These are phyloP conservation scores for Trichaptum fuscoviolaceum DNA, from an alignment of 768 basidiomycete species.

Conservation along the genomic window DNA sequence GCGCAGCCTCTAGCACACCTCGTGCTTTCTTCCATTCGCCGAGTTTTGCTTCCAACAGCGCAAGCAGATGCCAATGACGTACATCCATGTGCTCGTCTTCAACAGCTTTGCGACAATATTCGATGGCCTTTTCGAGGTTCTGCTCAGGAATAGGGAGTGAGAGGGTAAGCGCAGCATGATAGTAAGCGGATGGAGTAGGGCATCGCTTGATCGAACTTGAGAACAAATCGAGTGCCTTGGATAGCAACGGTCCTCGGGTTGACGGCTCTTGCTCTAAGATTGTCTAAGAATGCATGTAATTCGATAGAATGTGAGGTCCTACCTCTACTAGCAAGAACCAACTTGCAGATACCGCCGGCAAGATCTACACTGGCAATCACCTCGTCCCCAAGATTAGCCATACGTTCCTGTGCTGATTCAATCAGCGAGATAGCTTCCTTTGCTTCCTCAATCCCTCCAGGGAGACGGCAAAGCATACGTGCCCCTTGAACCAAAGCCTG, in stretches of 20 bases:
- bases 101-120: slow-evolving; percentile 64
- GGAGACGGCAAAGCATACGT: slow-evolving; percentile 62
- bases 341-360: slow-evolving; percentile 70
- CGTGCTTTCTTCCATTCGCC: slow-evolving; percentile 78
- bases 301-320: slow-evolving; percentile 10
- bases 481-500: slow-evolving; percentile 73
- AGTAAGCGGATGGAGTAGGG: slow-evolving; percentile 56
- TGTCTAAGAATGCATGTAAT: neutral
- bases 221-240: slow-evolving; percentile 49
- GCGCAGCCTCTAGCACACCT: slow-evolving; percentile 74
- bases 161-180: slow-evolving; percentile 76
- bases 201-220: slow-evolving; percentile 40
- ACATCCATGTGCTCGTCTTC: slow-evolving; percentile 59
- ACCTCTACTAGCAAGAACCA: slow-evolving; percentile 69
- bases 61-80: slow-evolving; percentile 89
- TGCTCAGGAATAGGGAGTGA: slow-evolving; percentile 59
- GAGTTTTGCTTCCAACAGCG: slow-evolving; percentile 68
- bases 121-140: slow-evolving; percentile 62
- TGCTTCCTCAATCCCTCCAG: slow-evolving; percentile 50
- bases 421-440: slow-evolving; percentile 58
- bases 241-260: slow-evolving; percentile 54
- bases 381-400: slow-evolving; percentile 40
- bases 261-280: slow-evolving; percentile 58
- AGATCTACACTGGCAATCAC: slow-evolving; percentile 56
- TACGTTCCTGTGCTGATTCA: slow-evolving; percentile 52